phyloP scores from a whole-genome alignment of 2,329 filamentous ascomycete species.

The Aureobasidium pullulans region DNA sequence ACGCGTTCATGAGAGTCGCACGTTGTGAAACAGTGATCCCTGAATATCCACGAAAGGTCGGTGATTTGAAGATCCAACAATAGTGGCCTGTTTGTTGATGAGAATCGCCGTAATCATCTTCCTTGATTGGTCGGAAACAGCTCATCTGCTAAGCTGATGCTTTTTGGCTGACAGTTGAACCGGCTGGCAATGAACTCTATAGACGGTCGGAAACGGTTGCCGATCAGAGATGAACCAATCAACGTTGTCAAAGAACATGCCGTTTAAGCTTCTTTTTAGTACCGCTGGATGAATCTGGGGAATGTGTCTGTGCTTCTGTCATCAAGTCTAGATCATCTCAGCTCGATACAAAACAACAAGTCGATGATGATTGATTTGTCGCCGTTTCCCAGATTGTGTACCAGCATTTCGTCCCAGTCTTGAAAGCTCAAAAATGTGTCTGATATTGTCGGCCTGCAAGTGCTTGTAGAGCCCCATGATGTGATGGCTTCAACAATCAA shows the following conservation, averaged over 20 bases:
- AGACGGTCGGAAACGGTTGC: background rate
- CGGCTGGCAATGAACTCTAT: background rate
- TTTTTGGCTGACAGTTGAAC: background rate
- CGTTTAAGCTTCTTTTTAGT: constrained; percentile 6
- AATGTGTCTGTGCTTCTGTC: background rate
- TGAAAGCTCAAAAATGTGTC: no score
- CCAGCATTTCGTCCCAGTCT: no score
- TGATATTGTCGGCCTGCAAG: no score
- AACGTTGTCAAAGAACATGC: background rate
- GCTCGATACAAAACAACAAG: background rate
- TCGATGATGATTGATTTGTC: background rate
- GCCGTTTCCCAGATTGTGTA: no score
- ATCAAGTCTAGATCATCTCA: background rate
- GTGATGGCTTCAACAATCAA: background rate
- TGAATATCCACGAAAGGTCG: background rate
- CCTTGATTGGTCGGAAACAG: background rate
- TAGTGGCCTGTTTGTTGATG: background rate
- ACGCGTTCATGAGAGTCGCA: background rate
- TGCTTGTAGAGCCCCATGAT: background rate
- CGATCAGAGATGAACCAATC: background rate
- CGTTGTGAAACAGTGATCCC: background rate
- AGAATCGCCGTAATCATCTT: background rate
- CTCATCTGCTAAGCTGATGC: background rate
- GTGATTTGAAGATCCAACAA: background rate
- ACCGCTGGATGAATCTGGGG: background rate